Percentiles rank a stretch among this genome's conserved stretches.
phyloP scores from a whole-genome alignment of 306 rosid genomes.

The Prunus armeniaca region DNA sequence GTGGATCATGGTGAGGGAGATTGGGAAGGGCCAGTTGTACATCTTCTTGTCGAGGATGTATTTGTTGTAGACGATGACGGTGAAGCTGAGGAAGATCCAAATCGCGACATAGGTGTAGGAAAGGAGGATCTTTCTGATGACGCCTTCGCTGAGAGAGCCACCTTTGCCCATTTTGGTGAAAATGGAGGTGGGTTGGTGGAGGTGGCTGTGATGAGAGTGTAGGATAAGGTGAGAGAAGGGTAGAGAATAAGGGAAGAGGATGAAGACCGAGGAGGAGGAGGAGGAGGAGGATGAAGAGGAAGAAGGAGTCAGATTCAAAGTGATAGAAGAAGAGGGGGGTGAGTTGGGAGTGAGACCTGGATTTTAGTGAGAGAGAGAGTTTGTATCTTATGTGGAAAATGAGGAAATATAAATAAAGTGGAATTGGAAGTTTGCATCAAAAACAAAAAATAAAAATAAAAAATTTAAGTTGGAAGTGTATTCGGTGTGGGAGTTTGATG shows the following conservation, averaged over 20 bases:
- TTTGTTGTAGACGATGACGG: constrained; percentile 93
- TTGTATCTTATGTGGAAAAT: not conserved
- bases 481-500: not conserved
- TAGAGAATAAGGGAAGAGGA: constrained; percentile 13
- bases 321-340: not conserved
- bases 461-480: not conserved
- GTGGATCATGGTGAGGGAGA: constrained; percentile 94
- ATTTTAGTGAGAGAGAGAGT: not conserved
- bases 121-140: constrained; percentile 65
- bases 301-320: constrained; percentile 10
- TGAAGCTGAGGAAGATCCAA: constrained; percentile 89
- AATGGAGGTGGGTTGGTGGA: not conserved
- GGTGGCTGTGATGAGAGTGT: constrained; percentile 1
- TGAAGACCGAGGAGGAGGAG: constrained; percentile 7
- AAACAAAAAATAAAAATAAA: too few species aligned
- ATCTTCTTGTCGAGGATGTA: constrained; percentile 93
- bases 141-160: constrained; percentile 74
- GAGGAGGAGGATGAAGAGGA: not conserved
- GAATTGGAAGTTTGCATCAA: too few species aligned
- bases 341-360: constrained; percentile 14
- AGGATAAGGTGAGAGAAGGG: constrained; percentile 1
- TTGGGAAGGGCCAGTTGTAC: constrained; percentile 86
- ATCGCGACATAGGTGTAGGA: constrained; percentile 79
- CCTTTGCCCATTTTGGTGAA: constrained; percentile 60
- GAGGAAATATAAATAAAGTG: not conserved